Conservation (phyloP, 352 stramenopile genomes). For the Phytophthora pinifolia region DNA sequence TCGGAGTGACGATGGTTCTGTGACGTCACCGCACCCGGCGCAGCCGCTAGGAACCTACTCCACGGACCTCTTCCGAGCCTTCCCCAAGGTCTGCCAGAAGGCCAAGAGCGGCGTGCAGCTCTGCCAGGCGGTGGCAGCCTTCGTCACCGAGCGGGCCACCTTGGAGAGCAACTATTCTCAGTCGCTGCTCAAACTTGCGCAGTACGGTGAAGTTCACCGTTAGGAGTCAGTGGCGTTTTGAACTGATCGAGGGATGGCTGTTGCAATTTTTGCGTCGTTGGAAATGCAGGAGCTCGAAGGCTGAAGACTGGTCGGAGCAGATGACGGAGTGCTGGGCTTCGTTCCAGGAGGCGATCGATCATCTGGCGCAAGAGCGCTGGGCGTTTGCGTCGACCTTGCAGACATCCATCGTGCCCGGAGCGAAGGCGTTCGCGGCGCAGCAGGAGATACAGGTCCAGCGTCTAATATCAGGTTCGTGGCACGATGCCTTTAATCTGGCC, state of each 20-base stretch:
- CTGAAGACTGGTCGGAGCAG: slow-evolving; percentile 72
- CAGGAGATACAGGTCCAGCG: slow-evolving; percentile 80
- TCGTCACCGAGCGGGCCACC: slow-evolving; percentile 58
- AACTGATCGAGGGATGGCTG: slow-evolving; percentile 2
- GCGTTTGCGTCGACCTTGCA: slow-evolving; percentile 67
- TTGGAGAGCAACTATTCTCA: slow-evolving; percentile 68
- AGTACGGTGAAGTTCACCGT: slow-evolving; percentile 29
- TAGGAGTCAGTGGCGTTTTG: not conserved
- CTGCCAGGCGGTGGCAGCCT: slow-evolving; percentile 65
- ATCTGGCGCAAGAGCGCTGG: slow-evolving; percentile 53
- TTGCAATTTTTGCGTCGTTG: not conserved
- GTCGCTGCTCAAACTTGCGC: slow-evolving; percentile 56
- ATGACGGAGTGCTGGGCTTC: slow-evolving; percentile 55
- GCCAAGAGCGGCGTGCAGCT: slow-evolving; percentile 76
- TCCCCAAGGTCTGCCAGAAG: slow-evolving; percentile 70
- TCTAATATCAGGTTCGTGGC: slow-evolving; percentile 55
- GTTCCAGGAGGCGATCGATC: slow-evolving; percentile 57
- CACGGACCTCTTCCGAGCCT: slow-evolving; percentile 71
- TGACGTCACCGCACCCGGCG: slow-evolving; percentile 10
- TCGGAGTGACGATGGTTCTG: slow-evolving; percentile 1
- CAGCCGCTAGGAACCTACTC: slow-evolving; percentile 44
- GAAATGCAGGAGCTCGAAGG: slow-evolving; percentile 41
- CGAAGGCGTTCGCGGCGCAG: slow-evolving; percentile 69
- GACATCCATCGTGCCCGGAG: slow-evolving; percentile 49
- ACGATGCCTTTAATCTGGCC: not conserved